Percentiles rank a stretch among this genome's conserved stretches.
Evolutionary conservation across 352 stramenopile species (phyloP).

Genomic region (Phytophthora melonis): DNA sequence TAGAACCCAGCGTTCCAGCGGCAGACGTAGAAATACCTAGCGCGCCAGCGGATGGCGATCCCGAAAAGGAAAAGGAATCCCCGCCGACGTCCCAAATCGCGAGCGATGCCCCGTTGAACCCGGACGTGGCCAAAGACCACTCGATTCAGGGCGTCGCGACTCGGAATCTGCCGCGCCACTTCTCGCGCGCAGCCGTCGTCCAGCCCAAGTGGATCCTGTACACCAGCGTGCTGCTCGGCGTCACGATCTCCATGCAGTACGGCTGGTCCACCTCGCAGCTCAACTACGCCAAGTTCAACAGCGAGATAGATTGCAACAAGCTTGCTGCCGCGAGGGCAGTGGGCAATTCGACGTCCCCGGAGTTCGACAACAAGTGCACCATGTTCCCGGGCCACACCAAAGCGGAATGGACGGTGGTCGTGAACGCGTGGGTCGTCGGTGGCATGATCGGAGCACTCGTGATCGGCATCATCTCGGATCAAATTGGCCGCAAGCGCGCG

Average conservation of each 20-base stretch:
- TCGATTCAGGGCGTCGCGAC: conserved; percentile 28
- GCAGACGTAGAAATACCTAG: conserved; percentile 1
- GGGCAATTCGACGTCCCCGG: background rate
- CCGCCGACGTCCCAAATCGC: background rate
- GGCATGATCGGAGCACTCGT: conserved; percentile 45
- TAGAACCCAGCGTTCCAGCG: conserved; percentile 9
- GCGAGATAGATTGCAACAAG: conserved; percentile 28
- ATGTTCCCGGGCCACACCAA: conserved; percentile 53
- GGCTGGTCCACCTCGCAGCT: conserved; percentile 53
- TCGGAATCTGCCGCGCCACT: conserved; percentile 29
- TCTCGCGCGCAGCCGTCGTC: conserved; percentile 25
- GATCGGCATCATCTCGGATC: conserved; percentile 41
- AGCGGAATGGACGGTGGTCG: conserved; percentile 42
- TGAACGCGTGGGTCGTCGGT: conserved; percentile 56
- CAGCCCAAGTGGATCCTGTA: conserved; percentile 47
- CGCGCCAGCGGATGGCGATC: background rate
- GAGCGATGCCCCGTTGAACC: conserved; percentile 1
- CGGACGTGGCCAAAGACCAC: conserved; percentile 7
- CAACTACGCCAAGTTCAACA: conserved; percentile 47
- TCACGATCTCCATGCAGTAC: conserved; percentile 43
- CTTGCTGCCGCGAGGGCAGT: conserved; percentile 12
- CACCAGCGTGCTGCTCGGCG: conserved; percentile 21
- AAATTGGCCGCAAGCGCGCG: conserved; percentile 45
- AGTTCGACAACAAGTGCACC: conserved; percentile 31
- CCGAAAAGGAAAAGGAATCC: background rate